Conservation (phyloP, 352 stramenopile species). For the Pythium monospermum region DNA sequence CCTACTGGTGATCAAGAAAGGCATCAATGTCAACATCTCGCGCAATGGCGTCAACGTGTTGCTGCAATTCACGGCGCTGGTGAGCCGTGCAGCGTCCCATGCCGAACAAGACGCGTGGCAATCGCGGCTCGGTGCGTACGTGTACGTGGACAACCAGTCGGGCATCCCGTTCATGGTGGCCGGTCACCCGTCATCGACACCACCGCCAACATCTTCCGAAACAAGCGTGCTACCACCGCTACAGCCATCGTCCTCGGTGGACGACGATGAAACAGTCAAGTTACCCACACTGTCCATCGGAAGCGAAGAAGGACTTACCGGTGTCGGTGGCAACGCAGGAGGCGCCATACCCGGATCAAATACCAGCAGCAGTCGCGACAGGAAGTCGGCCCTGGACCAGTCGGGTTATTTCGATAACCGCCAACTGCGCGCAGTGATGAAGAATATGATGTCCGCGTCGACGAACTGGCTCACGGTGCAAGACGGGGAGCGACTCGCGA, state of each 20-base stretch:
- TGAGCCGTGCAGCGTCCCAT: conserved; percentile 51
- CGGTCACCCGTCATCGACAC: conserved; percentile 7
- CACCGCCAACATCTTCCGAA: conserved; percentile 8
- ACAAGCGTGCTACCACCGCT: conserved; percentile 4
- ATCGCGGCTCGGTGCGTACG: conserved; percentile 65
- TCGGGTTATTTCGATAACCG: conserved; percentile 29
- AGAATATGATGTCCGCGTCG: conserved; percentile 66
- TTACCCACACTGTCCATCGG: conserved; percentile 22
- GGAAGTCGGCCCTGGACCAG: conserved; percentile 1
- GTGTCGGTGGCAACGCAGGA: conserved; percentile 31
- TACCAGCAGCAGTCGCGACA: not conserved
- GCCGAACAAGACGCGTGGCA: conserved; percentile 30
- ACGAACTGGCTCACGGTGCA: conserved; percentile 64
- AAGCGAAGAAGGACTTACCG: conserved; percentile 19
- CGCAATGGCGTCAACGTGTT: conserved; percentile 81
- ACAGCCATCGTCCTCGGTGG: conserved; percentile 10
- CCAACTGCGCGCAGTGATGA: conserved; percentile 65
- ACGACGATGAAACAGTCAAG: conserved; percentile 25
- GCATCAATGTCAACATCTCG: conserved; percentile 79
- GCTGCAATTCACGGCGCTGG: conserved; percentile 66
- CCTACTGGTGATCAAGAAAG: conserved; percentile 72
- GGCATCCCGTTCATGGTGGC: conserved; percentile 79
- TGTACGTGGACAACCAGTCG: conserved; percentile 86
- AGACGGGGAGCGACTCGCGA: conserved; percentile 61
- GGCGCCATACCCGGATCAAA: conserved; percentile 31